Conservation (phyloP, 2,329 filamentous ascomycete genomes). For the Hansfordia pulvinata region DNA sequence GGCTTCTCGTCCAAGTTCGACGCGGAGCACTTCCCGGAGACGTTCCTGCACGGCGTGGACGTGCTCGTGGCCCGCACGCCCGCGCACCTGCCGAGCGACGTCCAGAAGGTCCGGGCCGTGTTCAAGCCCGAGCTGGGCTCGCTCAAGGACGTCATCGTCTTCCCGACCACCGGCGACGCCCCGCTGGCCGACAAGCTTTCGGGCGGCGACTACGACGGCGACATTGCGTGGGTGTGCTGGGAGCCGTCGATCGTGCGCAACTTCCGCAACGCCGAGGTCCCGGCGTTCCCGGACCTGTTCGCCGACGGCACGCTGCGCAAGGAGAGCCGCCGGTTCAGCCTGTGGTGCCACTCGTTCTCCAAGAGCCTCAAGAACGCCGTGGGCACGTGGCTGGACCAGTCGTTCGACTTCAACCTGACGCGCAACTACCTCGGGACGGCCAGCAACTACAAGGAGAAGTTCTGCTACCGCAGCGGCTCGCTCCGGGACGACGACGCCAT, state of each 20-base stretch:
- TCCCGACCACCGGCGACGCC: conserved; percentile 46
- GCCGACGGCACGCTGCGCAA: conserved; percentile 34
- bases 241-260: conserved; percentile 49
- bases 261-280: conserved; percentile 49
- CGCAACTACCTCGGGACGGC: conserved; percentile 46
- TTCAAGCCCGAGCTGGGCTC: conserved; percentile 46
- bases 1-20: conserved; percentile 53
- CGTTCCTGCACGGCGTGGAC: conserved; percentile 40
- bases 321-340: no score
- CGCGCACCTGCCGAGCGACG: conserved; percentile 55
- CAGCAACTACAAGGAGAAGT: conserved; percentile 49
- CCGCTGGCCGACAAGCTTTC: conserved; percentile 59
- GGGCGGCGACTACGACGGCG: conserved; percentile 73
- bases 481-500: conserved; percentile 31
- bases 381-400: conserved; percentile 34
- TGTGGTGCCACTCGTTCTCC: conserved; percentile 26
- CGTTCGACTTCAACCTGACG: conserved; percentile 44
- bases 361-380: conserved; percentile 14
- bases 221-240: conserved; percentile 69
- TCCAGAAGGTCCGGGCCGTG: conserved; percentile 52
- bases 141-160: conserved; percentile 69
- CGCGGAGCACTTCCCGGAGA: conserved; percentile 36
- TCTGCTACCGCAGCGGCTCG: conserved; percentile 44
- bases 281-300: conserved; percentile 28
- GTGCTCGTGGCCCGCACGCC: conserved; percentile 58